Evolutionary conservation across 768 basidiomycete species (phyloP).

Genomic region (Leccinum longicurvipes): DNA sequence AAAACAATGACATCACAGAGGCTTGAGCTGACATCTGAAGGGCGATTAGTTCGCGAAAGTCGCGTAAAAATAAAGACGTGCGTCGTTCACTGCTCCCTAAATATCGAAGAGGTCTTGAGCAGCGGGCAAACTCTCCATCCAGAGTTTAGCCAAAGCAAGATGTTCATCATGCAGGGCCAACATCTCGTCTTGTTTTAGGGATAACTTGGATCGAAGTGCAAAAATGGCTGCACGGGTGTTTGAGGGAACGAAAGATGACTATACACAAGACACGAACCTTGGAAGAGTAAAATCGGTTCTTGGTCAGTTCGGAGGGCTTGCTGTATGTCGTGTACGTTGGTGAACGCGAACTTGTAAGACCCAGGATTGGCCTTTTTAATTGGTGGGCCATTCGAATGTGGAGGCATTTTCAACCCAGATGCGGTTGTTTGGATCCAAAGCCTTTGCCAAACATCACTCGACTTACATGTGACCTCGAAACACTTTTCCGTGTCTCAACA

Average conservation of each 20-base stretch:
- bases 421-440: constrained; percentile 27
- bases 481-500: too few relatives aligned
- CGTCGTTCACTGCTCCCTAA: constrained; percentile 55
- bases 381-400: constrained; percentile 1
- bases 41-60: background rate
- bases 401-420: constrained; percentile 14
- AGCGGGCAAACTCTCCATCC: constrained; percentile 57
- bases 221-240: constrained; percentile 36
- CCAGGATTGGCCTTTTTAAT: constrained; percentile 26
- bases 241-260: background rate
- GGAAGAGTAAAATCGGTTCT: constrained; percentile 15
- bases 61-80: constrained; percentile 28
- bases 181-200: constrained; percentile 46
- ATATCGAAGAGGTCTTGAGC: constrained; percentile 59
- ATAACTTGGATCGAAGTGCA: constrained; percentile 54
- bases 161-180: constrained; percentile 58
- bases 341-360: constrained; percentile 15
- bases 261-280: constrained; percentile 16
- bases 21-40: constrained; percentile 42
- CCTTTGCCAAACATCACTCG: constrained; percentile 24
- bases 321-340: constrained; percentile 23
- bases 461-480: too few relatives aligned
- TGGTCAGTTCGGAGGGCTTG: constrained; percentile 13
- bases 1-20: constrained; percentile 49
- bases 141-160: constrained; percentile 54